Evolutionary conservation across 805 yeast genomes (phyloP).

Genomic region (Cyberlindnera bimundalis): DNA sequence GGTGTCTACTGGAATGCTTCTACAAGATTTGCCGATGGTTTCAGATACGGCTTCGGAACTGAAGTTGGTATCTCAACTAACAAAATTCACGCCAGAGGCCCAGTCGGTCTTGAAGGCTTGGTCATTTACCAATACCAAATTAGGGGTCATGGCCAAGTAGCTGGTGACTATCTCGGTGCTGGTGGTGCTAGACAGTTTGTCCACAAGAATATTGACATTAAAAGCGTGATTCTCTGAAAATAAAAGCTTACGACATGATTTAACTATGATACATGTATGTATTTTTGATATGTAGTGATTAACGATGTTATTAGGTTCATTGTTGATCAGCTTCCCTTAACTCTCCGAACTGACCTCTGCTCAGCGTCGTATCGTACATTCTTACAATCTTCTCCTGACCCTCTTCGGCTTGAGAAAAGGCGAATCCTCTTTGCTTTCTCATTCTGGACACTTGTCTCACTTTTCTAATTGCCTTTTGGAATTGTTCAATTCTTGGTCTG

Average conservation of each 20-base stretch:
- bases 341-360: slow-evolving; percentile 72
- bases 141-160: slow-evolving; percentile 91
- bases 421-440: slow-evolving; percentile 98
- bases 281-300: not conserved
- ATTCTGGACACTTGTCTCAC: slow-evolving; percentile 98
- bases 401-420: slow-evolving; percentile 93
- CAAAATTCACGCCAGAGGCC: slow-evolving; percentile 97
- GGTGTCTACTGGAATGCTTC: slow-evolving; percentile 98
- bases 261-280: not conserved
- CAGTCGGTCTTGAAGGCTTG: slow-evolving; percentile 95
- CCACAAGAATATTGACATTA: slow-evolving; percentile 58
- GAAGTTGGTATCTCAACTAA: slow-evolving; percentile 98
- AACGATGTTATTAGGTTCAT: not conserved
- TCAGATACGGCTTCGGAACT: slow-evolving; percentile 97
- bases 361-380: slow-evolving; percentile 91
- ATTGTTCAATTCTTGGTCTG: slow-evolving; percentile 94
- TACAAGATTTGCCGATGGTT: slow-evolving; percentile 97
- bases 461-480: slow-evolving; percentile 94
- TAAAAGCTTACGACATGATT: not conserved
- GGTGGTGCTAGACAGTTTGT: slow-evolving; percentile 81
- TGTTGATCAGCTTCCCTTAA: slow-evolving; percentile 38
- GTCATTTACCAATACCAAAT: slow-evolving; percentile 94
- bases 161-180: slow-evolving; percentile 86
- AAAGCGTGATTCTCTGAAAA: slow-evolving; percentile 27
- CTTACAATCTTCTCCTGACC: slow-evolving; percentile 90